A percentile compares a stretch with the other conserved stretches of the same genome.
Evolutionary conservation across 2,329 filamentous ascomycete genomes (phyloP).

Genomic region (Penicillium sp.): DNA sequence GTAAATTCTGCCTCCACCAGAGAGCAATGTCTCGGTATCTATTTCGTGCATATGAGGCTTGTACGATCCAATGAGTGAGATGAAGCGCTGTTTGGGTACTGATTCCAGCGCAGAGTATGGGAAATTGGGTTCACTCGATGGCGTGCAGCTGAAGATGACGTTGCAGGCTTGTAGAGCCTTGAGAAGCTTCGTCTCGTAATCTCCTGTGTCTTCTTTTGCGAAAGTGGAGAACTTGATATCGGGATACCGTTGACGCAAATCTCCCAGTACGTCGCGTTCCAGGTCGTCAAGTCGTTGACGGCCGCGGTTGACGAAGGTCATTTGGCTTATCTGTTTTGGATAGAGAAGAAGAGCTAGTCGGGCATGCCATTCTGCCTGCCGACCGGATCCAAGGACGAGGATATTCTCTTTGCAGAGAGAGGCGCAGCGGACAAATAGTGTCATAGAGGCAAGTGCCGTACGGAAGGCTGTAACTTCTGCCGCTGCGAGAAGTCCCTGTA

Average conservation of each 20-base stretch:
- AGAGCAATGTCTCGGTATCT: conserved; percentile 45
- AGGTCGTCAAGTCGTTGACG: conserved; percentile 58
- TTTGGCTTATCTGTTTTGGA: conserved; percentile 49
- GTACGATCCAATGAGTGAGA: conserved; percentile 55
- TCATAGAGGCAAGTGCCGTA: conserved; percentile 69
- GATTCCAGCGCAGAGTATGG: conserved; percentile 35
- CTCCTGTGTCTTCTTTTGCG: conserved; percentile 64
- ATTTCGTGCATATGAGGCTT: conserved; percentile 55
- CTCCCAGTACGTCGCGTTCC: conserved; percentile 26
- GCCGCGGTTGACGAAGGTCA: conserved; percentile 74
- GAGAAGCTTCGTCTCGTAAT: conserved; percentile 34
- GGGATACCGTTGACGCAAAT: conserved; percentile 39
- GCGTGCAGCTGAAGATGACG: conserved; percentile 52
- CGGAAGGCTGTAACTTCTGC: conserved; percentile 75
- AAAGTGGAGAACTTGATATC: conserved; percentile 31
- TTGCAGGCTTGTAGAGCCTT: conserved; percentile 35
- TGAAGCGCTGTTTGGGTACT: conserved; percentile 41
- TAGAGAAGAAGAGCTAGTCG: conserved; percentile 51
- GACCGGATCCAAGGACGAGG: conserved; percentile 50
- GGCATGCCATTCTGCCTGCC: conserved; percentile 52
- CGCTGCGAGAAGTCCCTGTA: conserved; percentile 69
- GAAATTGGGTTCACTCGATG: conserved; percentile 47
- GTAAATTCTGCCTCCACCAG: conserved; percentile 64
- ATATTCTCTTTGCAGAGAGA: conserved; percentile 33
- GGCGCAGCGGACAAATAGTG: conserved; percentile 55